These are phyloP conservation scores for Pythium rhizo-oryzae DNA, from an alignment of 352 stramenopile genomes.

Conservation along the genomic window DNA sequence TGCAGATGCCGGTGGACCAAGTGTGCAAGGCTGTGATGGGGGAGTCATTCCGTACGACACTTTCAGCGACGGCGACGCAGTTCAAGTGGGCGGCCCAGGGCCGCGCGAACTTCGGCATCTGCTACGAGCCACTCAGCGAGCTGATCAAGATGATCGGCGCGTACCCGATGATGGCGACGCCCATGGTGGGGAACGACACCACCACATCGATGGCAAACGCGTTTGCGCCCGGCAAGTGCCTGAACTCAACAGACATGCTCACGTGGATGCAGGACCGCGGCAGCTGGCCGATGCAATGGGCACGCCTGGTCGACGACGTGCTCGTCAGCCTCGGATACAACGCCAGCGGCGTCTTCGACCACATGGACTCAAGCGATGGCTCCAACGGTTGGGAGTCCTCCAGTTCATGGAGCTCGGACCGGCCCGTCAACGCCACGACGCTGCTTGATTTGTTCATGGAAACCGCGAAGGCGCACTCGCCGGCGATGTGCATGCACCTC, in stretches of 20 bases:
- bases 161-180: constrained; percentile 36
- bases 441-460: background rate
- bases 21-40: constrained; percentile 49
- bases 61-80: constrained; percentile 18
- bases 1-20: constrained; percentile 49
- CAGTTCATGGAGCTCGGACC: too few species aligned
- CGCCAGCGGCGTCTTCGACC: background rate
- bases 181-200: constrained; percentile 11
- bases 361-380: background rate
- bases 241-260: constrained; percentile 32
- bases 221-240: constrained; percentile 45
- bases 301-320: constrained; percentile 25
- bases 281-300: constrained; percentile 34
- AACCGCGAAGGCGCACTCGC: background rate
- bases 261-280: constrained; percentile 26
- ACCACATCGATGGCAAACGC: constrained; percentile 37
- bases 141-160: constrained; percentile 37
- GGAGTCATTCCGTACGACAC: constrained; percentile 44
- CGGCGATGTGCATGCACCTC: constrained; percentile 33
- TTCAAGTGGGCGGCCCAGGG: constrained; percentile 36
- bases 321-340: constrained; percentile 2
- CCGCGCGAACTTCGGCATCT: constrained; percentile 41
- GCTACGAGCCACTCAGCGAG: constrained; percentile 27
- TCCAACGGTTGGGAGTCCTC: too few species aligned
- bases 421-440: background rate